phyloP scores from a whole-genome alignment of 148 eudicot species.

The Beta vulgaris region DNA sequence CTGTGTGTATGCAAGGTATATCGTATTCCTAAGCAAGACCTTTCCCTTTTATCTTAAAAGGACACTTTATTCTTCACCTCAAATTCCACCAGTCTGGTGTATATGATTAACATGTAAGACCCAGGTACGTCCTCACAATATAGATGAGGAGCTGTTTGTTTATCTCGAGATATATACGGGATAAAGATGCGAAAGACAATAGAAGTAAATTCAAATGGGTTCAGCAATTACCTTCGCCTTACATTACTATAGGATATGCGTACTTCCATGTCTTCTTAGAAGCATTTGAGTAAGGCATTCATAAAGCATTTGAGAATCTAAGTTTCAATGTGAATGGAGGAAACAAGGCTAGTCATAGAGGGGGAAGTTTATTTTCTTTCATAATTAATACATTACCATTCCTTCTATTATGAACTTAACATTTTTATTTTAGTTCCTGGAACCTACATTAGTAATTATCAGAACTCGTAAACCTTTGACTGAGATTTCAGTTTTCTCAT shows the following conservation, averaged over 20 bases:
- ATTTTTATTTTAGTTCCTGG: no score
- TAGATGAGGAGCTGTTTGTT: neutral
- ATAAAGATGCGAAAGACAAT: neutral
- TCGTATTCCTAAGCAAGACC: neutral
- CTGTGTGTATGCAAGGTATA: neutral
- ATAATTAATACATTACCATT: neutral
- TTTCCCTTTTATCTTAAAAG: neutral
- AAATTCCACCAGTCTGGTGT: neutral
- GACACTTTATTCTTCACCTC: neutral
- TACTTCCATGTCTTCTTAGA: neutral
- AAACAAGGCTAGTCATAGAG: neutral
- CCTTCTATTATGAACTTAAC: neutral
- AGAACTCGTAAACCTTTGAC: neutral
- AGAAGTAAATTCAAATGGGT: no score
- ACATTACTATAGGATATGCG: neutral
- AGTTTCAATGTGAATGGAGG: neutral
- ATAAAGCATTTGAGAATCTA: neutral
- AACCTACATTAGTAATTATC: no score
- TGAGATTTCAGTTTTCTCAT: neutral
- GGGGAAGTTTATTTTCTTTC: neutral
- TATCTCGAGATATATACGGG: neutral
- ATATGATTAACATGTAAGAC: neutral
- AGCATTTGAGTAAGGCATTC: neutral
- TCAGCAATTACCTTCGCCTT: neutral
- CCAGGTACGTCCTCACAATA: neutral